Evolutionary conservation across 208 protist species (phyloP).

Genomic region (Kentomonas sorsogonicus): DNA sequence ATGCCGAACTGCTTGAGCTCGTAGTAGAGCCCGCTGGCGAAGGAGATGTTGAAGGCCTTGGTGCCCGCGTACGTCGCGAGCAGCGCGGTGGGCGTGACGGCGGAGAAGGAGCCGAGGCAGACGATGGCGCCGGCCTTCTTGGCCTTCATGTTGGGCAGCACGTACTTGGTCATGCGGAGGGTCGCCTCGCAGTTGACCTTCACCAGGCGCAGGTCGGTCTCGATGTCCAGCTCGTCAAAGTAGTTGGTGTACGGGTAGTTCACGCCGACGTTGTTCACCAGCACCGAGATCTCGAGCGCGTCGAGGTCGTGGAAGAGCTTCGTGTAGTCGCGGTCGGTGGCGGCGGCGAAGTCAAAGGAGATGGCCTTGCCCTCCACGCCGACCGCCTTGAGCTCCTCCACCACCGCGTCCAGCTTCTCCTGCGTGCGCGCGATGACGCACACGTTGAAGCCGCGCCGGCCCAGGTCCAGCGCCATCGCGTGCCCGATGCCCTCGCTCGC

Average conservation of each 20-base stretch:
- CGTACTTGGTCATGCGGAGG: conserved; percentile 82
- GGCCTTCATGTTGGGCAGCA: conserved; percentile 67
- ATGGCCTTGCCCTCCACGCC: conserved; percentile 74
- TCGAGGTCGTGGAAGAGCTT: conserved; percentile 50
- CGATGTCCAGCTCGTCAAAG: conserved; percentile 71
- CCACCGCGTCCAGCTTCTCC: conserved; percentile 79
- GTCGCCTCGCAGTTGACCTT: conserved; percentile 85
- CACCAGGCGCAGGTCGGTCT: conserved; percentile 64
- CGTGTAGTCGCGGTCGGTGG: conserved; percentile 48
- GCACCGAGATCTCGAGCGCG: conserved; percentile 46
- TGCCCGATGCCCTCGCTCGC: conserved; percentile 93
- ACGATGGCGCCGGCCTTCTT: conserved; percentile 72
- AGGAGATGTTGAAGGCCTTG: conserved; percentile 83
- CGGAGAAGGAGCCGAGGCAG: conserved; percentile 63
- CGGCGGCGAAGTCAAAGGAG: conserved; percentile 76
- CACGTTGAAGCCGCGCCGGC: conserved; percentile 88
- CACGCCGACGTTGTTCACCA: conserved; percentile 93
- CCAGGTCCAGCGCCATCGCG: conserved; percentile 87
- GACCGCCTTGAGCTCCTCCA: conserved; percentile 53
- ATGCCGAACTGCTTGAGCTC: conserved; percentile 62
- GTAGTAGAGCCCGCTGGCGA: conserved; percentile 45
- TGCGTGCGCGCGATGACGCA: conserved; percentile 84
- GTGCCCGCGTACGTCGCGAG: conserved; percentile 81
- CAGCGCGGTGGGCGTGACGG: conserved; percentile 62
- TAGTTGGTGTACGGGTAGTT: conserved; percentile 91